Base-by-base conservation (phyloP, 768 basidiomycete genomes). In the Leucogyrophana mollusca region DNA sequence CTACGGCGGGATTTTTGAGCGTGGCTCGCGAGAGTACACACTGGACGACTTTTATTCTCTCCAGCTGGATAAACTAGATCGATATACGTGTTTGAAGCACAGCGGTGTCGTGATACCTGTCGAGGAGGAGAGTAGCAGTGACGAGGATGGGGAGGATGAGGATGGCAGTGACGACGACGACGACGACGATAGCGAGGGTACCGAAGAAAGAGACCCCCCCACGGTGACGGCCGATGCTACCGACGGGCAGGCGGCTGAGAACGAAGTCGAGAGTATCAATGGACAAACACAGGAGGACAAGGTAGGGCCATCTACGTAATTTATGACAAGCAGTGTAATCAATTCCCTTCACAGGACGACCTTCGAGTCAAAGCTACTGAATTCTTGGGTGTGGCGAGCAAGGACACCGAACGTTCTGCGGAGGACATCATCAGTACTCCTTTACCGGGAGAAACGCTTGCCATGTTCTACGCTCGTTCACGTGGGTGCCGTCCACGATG, bases 1-100 rank as follows among this genome's bases (percentile, higher is more conserved):
- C 45, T 94, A 94, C 56, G 91, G 93, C 9, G 92, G 93, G 0
- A 94, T 94, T 14, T 87, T 82, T 54, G 94, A 95, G 64, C 76
- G 80, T 13, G 87, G 90, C 0, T 74, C 86, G 10, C 78, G 81
- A 18, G 93, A 96, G 64, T 93, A 88, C 54, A 94, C 92, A 0
- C 71, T 96, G 5, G 91, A 94, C 58, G 94, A 95, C 56, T 96
- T 94, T 57, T 73, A 92, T 64, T 73, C 79, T 2, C 66, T 96
- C 9, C 78, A 83, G 47, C 73, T 96, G 16, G 91, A 94, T 57
- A 94, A 94, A 62, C 69, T 94, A 66, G 93, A 94, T 33, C 68
- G 76, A 9, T 94, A 79, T 57, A 61, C 73, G 2, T 92, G 90
- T 54, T 70, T 94, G 56, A 89, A 86, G 63, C 70, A 77, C 38